Conservation (phyloP, 225 moss, liverwort and hornwort genomes). For the Pseudoscleropodium purum region DNA sequence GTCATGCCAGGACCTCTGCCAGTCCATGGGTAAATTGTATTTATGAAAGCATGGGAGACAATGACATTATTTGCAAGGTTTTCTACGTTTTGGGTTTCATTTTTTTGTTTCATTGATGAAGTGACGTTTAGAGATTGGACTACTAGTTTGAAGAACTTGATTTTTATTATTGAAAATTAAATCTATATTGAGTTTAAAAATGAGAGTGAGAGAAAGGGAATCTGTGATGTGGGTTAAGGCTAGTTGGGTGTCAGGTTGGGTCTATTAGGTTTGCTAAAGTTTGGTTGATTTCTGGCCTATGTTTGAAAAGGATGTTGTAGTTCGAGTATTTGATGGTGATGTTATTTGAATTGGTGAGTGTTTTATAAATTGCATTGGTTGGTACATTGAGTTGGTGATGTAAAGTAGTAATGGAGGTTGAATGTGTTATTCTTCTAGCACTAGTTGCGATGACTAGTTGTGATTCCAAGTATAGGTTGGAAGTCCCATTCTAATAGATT, state of each 20-base stretch:
- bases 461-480: neutral
- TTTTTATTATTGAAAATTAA: neutral
- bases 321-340: neutral
- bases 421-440: neutral
- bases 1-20: neutral
- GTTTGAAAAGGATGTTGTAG: neutral
- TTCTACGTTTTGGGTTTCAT: neutral
- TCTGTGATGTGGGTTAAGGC: neutral
- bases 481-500: neutral
- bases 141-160: neutral
- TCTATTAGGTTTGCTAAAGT: neutral
- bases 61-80: neutral
- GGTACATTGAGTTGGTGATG: neutral
- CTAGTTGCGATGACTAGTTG: neutral
- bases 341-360: neutral
- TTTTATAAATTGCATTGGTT: neutral
- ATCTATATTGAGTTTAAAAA: neutral
- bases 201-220: neutral
- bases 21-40: neutral
- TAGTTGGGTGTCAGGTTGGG: neutral
- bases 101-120: neutral
- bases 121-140: neutral
- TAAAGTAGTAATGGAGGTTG: neutral
- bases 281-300: neutral
- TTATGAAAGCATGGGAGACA: neutral